Base-by-base conservation (phyloP, 345 rosid species). In the Cardamine resedifolia region DNA sequence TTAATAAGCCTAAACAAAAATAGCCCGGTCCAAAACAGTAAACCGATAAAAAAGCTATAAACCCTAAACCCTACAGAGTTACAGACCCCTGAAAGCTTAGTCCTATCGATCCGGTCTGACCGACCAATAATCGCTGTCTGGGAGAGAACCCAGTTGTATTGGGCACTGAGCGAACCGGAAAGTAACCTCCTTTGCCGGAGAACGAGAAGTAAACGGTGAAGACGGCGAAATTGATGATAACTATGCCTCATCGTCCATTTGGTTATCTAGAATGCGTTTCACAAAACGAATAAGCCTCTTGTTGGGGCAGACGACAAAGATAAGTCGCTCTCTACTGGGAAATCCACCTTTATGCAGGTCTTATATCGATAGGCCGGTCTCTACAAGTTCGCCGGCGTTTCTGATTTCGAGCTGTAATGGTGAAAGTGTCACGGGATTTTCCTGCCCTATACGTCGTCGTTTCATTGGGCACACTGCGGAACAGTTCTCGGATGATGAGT, bases 401-500 rank as follows among this genome's bases (percentile, higher is more conserved):
- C 57, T 68, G 4, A 76, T 82, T 20, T 65, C 79, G 2, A 72
- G 41, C 5, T 3, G 4, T 24, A 59, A 4, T 36, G 64, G 73
- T 30, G 48, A 48, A 53, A 30, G n/a, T 71, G 58, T 31, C 51
- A 76, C 78, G 43, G 38, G 56, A 36, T 66, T 38, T 47, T 41
- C 26, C n/a, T 9, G 38, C 31, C 19, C 57, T 1, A 41, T 71
- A 64, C 23, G 55, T 56, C 87, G 88, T 24, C 72, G 80, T 21
- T 84, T 84, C 64, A 76, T 78, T 7, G 77, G 85, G 2, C 82
- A 87, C 52, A 82, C 97, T 20, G 86, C 75, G 0, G 98, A 90
- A 82, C 96, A 93, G 86, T 90, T 93, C 80, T 93, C 97, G 0
- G 98, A 93, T 61, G 98, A 93, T 66, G 98, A 90, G 68, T 90